Percentiles rank a stretch among this genome's conserved stretches.
These are phyloP conservation scores for Galeopsis tetrahit DNA, from an alignment of 257 asterid species.

Conservation along the genomic window DNA sequence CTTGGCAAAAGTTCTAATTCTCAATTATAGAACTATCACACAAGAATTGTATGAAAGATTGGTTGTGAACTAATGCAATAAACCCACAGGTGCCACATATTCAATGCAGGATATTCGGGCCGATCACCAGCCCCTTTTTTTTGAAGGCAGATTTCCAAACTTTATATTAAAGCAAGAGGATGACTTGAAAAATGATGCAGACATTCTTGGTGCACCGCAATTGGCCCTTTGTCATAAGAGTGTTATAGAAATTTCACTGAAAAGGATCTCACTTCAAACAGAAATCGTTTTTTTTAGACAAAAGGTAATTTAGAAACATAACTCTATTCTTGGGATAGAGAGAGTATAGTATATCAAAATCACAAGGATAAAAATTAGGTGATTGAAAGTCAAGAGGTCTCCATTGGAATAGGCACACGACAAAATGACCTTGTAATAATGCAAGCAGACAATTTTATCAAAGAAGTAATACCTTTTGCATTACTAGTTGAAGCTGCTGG, in stretches of 20 bases:
- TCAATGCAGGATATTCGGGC: not conserved
- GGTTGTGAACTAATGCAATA: not conserved
- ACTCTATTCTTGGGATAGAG: not conserved
- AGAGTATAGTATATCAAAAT: not conserved
- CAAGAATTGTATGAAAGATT: not conserved
- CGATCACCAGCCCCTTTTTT: not conserved
- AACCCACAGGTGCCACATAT: not conserved
- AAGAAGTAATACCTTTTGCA: slow-evolving; percentile 59
- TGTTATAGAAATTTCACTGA: not conserved
- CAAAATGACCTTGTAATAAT: slow-evolving; percentile 1
- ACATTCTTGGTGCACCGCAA: not conserved
- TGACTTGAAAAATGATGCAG: not conserved
- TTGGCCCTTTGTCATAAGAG: not conserved
- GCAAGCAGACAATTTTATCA: not conserved
- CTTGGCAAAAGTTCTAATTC: no score
- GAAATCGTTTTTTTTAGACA: not conserved
- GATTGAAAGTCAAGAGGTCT: slow-evolving; percentile 2
- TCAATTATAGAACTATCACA: no score
- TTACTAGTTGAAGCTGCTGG: slow-evolving; percentile 72
- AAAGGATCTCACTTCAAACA: not conserved
- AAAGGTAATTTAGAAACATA: no score
- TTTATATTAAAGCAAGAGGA: not conserved
- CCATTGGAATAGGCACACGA: slow-evolving; percentile 10
- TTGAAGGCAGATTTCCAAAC: slow-evolving; percentile 8
- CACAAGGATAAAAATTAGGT: not conserved